phyloP scores from a whole-genome alignment of 2,329 filamentous ascomycete genomes.

The Neoscytalidium dimidiatum region DNA sequence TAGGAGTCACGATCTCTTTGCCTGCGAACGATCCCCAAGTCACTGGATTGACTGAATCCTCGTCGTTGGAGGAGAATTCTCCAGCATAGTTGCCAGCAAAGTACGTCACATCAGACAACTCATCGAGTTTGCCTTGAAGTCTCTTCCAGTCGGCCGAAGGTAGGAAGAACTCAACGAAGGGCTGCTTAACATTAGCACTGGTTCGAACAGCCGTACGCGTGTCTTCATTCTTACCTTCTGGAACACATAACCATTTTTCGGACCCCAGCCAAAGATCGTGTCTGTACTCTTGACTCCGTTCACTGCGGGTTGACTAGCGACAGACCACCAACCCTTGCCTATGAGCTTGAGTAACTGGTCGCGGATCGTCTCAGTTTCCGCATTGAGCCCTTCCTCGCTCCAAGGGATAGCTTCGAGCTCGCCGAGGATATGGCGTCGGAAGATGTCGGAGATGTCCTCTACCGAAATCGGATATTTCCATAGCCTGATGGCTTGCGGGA shows the following conservation, averaged over 20 bases:
- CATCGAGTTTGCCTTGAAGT: conserved; percentile 67
- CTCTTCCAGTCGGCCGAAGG: conserved; percentile 69
- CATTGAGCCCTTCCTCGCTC: conserved; percentile 85
- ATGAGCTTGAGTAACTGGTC: conserved; percentile 76
- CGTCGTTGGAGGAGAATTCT: conserved; percentile 70
- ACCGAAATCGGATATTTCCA: conserved; percentile 77
- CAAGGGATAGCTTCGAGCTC: conserved; percentile 82
- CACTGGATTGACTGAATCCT: conserved; percentile 81
- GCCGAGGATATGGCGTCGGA: conserved; percentile 78
- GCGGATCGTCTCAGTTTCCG: conserved; percentile 82
- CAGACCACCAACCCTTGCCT: conserved; percentile 88
- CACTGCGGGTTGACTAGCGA: conserved; percentile 92
- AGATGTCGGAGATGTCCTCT: conserved; percentile 76
- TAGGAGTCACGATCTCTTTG: conserved; percentile 94
- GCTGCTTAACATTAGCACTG: conserved; percentile 32
- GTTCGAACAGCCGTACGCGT: not conserved
- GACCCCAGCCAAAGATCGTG: conserved; percentile 88
- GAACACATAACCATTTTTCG: conserved; percentile 89
- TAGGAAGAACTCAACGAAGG: conserved; percentile 96
- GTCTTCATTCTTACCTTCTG: conserved; percentile 62
- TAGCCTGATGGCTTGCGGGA: conserved; percentile 76
- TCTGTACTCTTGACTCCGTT: conserved; percentile 80
- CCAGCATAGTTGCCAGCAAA: conserved; percentile 80
- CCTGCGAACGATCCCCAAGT: conserved; percentile 96
- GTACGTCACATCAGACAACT: conserved; percentile 70